phyloP scores from a whole-genome alignment of 805 yeast species.

The Torulaspora quercuum region DNA sequence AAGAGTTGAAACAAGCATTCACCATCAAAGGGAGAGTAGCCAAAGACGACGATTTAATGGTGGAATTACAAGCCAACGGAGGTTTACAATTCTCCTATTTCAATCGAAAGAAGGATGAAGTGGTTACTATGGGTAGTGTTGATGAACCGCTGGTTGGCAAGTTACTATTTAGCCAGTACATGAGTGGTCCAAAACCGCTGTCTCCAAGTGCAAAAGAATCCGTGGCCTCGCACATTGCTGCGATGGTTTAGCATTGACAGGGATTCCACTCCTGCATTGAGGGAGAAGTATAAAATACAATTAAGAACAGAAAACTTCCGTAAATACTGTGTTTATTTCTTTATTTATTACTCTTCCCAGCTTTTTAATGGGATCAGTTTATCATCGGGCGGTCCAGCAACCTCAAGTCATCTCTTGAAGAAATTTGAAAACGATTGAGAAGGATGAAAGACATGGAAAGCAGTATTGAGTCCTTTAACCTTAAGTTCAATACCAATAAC shows the following conservation, averaged over 20 bases:
- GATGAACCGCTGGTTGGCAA: conserved; percentile 59
- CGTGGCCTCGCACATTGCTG: conserved; percentile 22
- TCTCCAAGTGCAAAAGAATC: conserved; percentile 31
- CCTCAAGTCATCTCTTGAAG: no score
- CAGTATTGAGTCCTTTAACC: conserved; percentile 4
- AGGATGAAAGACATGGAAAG: no score
- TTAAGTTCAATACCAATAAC: conserved; percentile 3
- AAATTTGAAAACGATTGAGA: not conserved
- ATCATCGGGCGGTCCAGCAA: no score
- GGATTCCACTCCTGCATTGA: no score
- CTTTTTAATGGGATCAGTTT: no score
- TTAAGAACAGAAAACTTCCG: not conserved
- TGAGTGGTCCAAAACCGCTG: conserved; percentile 51
- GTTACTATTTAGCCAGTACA: conserved; percentile 69
- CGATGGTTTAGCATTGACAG: conserved; percentile 13
- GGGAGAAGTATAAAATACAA: no score
- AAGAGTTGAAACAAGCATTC: conserved; percentile 61
- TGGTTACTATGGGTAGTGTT: conserved; percentile 53
- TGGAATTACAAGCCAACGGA: conserved; percentile 54
- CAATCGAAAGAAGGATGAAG: conserved; percentile 39
- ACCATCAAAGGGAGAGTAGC: conserved; percentile 67
- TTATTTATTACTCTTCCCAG: no score
- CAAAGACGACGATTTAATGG: conserved; percentile 62
- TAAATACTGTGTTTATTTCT: no score
- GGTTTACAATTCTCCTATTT: conserved; percentile 44